A percentile compares a stretch with the other conserved stretches of the same genome.
These are phyloP conservation scores for Pelargonium cotyledonis DNA, from an alignment of 441 rosid genomes.

Conservation along the genomic window DNA sequence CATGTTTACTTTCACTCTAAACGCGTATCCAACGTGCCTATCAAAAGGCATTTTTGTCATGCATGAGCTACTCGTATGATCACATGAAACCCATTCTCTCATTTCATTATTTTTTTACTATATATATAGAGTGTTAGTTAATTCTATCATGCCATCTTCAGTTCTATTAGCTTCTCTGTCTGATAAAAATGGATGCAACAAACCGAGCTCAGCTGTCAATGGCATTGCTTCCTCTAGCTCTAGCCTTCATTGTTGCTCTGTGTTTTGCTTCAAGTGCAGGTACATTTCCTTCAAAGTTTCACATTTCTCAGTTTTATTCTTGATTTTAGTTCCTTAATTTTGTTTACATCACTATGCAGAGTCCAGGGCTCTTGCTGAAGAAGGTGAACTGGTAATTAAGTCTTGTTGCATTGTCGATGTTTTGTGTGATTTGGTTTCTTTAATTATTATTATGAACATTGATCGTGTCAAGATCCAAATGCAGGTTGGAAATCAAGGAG, in stretches of 20 bases:
- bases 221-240: conserved; percentile 17
- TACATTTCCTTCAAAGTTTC: neutral
- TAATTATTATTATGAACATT: no score
- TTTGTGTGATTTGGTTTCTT: no score
- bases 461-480: neutral
- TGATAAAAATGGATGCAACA: neutral
- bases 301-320: neutral
- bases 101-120: no score
- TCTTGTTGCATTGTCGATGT: neutral
- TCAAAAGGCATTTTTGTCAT: no score
- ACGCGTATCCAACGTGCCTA: no score
- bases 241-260: conserved; percentile 18
- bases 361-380: neutral
- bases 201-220: neutral
- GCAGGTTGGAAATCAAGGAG: conserved; percentile 4
- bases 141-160: no score
- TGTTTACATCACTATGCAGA: neutral
- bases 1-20: no score
- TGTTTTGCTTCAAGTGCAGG: conserved; percentile 19
- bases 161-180: neutral
- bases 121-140: no score
- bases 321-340: neutral
- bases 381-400: neutral
- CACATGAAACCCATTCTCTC: no score
- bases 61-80: no score